Evolutionary conservation across 305 asterid species (phyloP).

Genomic region (Petunia hybrid): DNA sequence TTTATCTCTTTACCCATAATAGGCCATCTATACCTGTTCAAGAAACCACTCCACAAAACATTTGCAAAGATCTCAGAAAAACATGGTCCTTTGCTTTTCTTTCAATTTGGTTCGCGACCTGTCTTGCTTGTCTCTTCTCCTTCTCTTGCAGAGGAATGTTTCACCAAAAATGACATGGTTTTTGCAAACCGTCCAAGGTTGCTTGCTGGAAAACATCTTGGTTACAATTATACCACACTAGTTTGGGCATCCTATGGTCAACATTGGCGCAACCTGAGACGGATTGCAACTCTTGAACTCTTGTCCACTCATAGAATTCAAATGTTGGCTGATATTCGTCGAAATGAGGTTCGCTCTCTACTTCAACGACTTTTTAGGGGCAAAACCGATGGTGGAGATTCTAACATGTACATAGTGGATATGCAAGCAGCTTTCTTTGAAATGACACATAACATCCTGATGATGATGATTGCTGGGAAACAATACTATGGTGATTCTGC

Average conservation of each 20-base stretch:
- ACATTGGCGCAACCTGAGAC: constrained; percentile 27
- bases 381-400: too few relatives aligned
- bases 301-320: too few relatives aligned
- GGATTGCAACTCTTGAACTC: background rate
- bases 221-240: background rate
- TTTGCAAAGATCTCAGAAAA: constrained; percentile 48
- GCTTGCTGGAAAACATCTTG: constrained; percentile 1
- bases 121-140: too few relatives aligned
- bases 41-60: constrained; percentile 55
- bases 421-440: constrained; percentile 2
- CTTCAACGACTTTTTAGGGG: too few relatives aligned
- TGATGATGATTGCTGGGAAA: constrained; percentile 35
- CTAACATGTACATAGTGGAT: too few relatives aligned
- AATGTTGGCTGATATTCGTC: too few relatives aligned
- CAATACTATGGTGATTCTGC: constrained; percentile 23
- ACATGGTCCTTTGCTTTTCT: constrained; percentile 51
- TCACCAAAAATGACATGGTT: background rate
- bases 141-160: constrained; percentile 1
- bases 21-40: constrained; percentile 61
- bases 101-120: constrained; percentile 55
- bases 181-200: constrained; percentile 27
- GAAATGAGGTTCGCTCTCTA: too few relatives aligned
- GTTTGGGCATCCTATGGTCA: constrained; percentile 25
- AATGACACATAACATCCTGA: constrained; percentile 24
- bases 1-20: constrained; percentile 48